phyloP scores from a whole-genome alignment of 164 flowering plant species.

The Stephania yunnanensis region DNA sequence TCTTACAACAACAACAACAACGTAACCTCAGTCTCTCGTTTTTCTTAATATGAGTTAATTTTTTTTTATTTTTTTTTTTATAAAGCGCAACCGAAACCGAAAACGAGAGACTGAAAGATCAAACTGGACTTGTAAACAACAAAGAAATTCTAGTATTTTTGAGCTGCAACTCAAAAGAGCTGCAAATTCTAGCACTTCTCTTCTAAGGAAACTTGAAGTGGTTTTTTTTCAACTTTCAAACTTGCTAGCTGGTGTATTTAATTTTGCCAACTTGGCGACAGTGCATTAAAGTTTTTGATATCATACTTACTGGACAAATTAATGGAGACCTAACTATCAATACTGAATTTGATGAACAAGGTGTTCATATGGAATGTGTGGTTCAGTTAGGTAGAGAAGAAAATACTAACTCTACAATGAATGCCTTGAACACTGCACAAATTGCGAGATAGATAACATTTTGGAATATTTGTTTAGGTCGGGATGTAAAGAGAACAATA shows the following conservation, averaged over 20 bases:
- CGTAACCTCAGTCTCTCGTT: too few relatives aligned
- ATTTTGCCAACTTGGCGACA: not conserved
- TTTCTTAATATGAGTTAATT: too few relatives aligned
- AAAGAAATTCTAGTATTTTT: too few relatives aligned
- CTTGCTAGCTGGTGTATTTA: conserved; percentile 1
- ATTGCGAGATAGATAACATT: not conserved
- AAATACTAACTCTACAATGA: not conserved
- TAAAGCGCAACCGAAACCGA: too few relatives aligned
- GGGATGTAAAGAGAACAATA: not conserved
- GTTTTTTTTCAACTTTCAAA: not conserved
- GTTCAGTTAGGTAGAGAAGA: not conserved
- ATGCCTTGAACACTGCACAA: not conserved
- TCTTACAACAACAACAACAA: too few relatives aligned
- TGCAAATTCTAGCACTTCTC: too few relatives aligned
- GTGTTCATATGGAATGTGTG: not conserved
- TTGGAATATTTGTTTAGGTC: not conserved
- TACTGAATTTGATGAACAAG: not conserved
- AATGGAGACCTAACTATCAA: not conserved
- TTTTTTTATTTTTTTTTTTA: too few relatives aligned
- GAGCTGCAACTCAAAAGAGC: too few relatives aligned
- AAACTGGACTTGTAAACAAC: too few relatives aligned
- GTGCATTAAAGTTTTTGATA: not conserved
- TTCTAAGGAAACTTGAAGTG: too few relatives aligned
- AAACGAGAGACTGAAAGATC: too few relatives aligned
- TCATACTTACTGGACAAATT: not conserved